Base-by-base conservation (phyloP, 2,329 filamentous ascomycete species). In the Fusarium sp. region DNA sequence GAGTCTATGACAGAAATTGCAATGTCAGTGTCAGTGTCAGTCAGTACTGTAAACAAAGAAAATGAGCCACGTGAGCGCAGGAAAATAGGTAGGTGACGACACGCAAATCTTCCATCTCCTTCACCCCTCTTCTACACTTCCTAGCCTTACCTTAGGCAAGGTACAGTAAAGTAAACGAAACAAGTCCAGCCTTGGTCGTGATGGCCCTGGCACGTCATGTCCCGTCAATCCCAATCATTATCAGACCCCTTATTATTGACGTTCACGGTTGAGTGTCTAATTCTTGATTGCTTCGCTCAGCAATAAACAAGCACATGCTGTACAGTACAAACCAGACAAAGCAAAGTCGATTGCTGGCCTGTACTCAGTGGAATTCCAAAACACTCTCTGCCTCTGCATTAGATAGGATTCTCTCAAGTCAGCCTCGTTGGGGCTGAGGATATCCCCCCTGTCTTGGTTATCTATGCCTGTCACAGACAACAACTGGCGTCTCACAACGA, bases 111-210 rank as follows among this genome's bases (percentile, higher is more conserved):
- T 71, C 68, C 56, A 71, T 72, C 30, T 28, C 46, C 21, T 71
- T 71, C 68, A 71, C 68, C 68, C 68, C 68, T 71, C 68, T 71
- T 71, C 68, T 53, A 68, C 61, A 53, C 49, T 51, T 27, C 32
- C 28, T 28, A 13, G 5, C 27, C 41, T 42, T 14, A 21, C 34
- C 34, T 37, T 37, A 37, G 18, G 34, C 34, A 37, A 37, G 34
- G 34, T 37, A 37, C 41, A 27, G 34, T 28, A 41, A 37, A 37
- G 34, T 63, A 71, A 71, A 68, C 68, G 56, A 71, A 69, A 56
- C 54, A 67, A 57, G 25, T 14, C 23, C 23, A 56, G 23, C 21
- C 28, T 51, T 59, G 50, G 48, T 46, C 42, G 43, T 56, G 34
- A 42, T 53, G 54, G 46, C 60, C 59, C 65, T 63, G 65, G 50